A percentile compares a stretch with the other conserved stretches of the same genome.
Evolutionary conservation across 2,329 filamentous ascomycete genomes (phyloP).

Genomic region (Grosmannia serpens): DNA sequence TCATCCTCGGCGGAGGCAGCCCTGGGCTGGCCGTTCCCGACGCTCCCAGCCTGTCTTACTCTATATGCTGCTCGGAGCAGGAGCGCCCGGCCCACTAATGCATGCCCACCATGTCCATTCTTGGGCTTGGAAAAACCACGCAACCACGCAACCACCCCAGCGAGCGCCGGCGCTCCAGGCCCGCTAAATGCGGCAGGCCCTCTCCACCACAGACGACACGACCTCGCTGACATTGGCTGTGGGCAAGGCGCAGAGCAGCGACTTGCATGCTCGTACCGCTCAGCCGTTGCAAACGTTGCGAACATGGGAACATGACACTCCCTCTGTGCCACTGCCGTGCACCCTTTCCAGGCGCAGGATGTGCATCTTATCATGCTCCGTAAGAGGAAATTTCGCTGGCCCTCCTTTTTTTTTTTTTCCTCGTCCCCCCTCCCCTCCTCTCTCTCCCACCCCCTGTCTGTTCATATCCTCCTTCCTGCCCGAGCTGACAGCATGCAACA

Average conservation of each 20-base stretch:
- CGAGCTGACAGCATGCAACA: background rate
- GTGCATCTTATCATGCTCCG: background rate
- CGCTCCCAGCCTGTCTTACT: too few relatives aligned
- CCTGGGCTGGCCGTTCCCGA: too few relatives aligned
- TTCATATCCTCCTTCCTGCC: background rate
- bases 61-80: background rate
- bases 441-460: background rate
- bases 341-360: too few relatives aligned
- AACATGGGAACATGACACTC: too few relatives aligned
- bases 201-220: background rate
- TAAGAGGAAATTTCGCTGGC: background rate
- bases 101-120: background rate
- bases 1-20: too few relatives aligned
- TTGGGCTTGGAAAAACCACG: background rate
- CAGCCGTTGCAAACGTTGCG: too few relatives aligned
- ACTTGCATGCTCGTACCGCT: too few relatives aligned
- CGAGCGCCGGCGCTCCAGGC: background rate
- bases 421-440: too few relatives aligned
- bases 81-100: background rate
- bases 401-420: background rate
- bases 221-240: too few relatives aligned
- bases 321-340: too few relatives aligned
- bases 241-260: too few relatives aligned
- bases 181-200: background rate
- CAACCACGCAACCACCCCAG: background rate